Percentiles rank a stretch among this genome's conserved stretches.
Conservation (phyloP, 2,329 filamentous ascomycete genomes). For the Trichophyton simii region DNA sequence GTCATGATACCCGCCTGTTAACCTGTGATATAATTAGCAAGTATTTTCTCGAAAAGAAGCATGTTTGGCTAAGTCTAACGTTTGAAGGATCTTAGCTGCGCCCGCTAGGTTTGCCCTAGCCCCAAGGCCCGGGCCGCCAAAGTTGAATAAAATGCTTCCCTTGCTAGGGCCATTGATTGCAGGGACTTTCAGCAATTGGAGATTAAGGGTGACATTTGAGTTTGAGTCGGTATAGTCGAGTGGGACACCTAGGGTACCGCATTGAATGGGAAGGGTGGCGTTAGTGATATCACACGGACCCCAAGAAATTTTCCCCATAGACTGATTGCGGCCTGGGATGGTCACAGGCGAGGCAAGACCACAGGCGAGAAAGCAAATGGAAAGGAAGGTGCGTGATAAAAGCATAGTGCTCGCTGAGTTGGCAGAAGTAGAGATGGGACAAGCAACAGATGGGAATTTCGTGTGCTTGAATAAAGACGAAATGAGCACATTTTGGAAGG, state of each 20-base stretch:
- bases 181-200: conserved; percentile 19
- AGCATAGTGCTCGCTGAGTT: neutral
- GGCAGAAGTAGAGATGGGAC: neutral
- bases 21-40: neutral
- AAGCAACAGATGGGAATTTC: neutral
- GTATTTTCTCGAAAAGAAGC: neutral
- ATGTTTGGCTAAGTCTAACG: neutral
- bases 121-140: conserved; percentile 19
- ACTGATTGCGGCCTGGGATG: neutral
- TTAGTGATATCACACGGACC: neutral
- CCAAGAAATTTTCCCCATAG: neutral
- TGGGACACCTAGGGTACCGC: conserved; percentile 22
- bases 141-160: conserved; percentile 23
- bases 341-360: neutral
- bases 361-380: neutral
- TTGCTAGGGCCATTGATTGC: conserved; percentile 19
- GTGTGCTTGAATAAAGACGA: neutral
- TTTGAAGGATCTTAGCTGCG: neutral
- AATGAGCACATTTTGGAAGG: neutral
- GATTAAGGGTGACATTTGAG: conserved; percentile 14
- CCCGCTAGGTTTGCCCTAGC: conserved; percentile 7
- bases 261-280: conserved; percentile 11
- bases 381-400: neutral
- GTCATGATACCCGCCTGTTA: conserved; percentile 10
- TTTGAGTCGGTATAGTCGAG: conserved; percentile 21